Base-by-base conservation (phyloP, 164 flowering plant genomes). In the Buxus sempervirens region DNA sequence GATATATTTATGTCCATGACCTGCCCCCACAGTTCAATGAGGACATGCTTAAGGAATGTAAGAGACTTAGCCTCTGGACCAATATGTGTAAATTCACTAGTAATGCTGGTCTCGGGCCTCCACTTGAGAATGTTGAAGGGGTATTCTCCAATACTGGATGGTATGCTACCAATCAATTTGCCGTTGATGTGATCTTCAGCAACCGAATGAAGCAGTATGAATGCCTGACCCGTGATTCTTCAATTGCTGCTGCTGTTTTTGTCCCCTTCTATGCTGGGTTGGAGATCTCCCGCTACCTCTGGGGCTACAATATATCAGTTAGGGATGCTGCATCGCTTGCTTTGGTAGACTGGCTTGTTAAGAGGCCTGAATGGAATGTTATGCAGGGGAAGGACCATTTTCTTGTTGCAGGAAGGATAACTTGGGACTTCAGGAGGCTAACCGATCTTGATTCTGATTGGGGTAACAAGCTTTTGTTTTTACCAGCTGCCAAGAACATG, bases 181-280 rank as follows among this genome's bases (percentile, higher is more conserved):
- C 91, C 0, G 91, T 91, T 32, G 98, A 94, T 76, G 96, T 91
- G 70, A 88, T 94, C 22, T 94, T 94, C 72, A 77, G 74, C 55
- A 91, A 91, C 54, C 69, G 96, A 41, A 94, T 94, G 98, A 90
- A 91, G 82, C 97, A 90, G 73, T 94, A 91, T 48, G 87, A 91
- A 55, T 94, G 98, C 76, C 74, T 91, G 82, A 93, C 98, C 0
- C 63, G 68, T 9, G 96, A 93, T 80, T 88, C 97, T 7, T 91
- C 98, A 1, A 66, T 87, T 59, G 98, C 98, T 48, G 90, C 96
- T 20, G 97, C 98, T 10, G 67, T 94, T 41, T 94, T 91, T 69
- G 98, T 94, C 12, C 98, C 98, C 0, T 94, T 91, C 64, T 94
- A 94, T 76, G 96, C 97, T 0, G 98, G 98, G 4, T 85, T 94